Evolutionary conservation across 106 monocot species (phyloP).

Genomic region (Dioscorea dumetorum): DNA sequence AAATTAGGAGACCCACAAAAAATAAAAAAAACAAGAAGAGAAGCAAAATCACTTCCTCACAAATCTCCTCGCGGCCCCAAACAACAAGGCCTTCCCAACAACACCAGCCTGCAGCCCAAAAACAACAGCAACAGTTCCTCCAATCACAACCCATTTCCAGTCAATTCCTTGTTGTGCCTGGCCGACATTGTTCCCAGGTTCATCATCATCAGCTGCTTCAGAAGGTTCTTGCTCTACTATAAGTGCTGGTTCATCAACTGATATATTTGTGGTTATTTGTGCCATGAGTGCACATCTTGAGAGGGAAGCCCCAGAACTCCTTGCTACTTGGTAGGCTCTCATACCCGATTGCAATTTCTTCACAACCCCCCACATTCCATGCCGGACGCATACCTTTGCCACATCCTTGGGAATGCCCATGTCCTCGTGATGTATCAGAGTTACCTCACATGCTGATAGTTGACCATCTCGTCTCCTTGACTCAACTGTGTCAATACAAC

Average conservation of each 20-base stretch:
- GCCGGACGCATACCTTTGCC: constrained; percentile 82
- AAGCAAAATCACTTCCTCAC: constrained; percentile 9
- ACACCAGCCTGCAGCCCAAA: constrained; percentile 65
- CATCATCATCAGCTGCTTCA: neutral
- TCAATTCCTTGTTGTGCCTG: constrained; percentile 36
- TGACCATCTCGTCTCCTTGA: constrained; percentile 72
- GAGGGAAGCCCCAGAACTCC: constrained; percentile 32
- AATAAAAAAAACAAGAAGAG: neutral
- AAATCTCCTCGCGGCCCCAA: constrained; percentile 70
- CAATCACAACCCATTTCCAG: constrained; percentile 82
- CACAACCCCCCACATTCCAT: constrained; percentile 97
- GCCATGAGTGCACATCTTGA: constrained; percentile 66
- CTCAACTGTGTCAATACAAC: constrained; percentile 43
- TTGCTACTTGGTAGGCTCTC: constrained; percentile 61
- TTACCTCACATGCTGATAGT: constrained; percentile 76
- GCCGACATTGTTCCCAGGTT: neutral
- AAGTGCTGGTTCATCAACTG: neutral
- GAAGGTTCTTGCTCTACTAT: constrained; percentile 11
- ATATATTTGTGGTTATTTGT: constrained; percentile 45
- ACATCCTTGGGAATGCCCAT: constrained; percentile 98
- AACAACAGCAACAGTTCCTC: constrained; percentile 58
- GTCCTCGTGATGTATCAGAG: constrained; percentile 84
- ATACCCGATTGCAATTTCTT: constrained; percentile 87
- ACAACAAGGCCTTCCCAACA: constrained; percentile 51
- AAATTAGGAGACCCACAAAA: too few species aligned